Base-by-base conservation (phyloP, 345 rosid genomes). In the Melaleuca alternifolia region DNA sequence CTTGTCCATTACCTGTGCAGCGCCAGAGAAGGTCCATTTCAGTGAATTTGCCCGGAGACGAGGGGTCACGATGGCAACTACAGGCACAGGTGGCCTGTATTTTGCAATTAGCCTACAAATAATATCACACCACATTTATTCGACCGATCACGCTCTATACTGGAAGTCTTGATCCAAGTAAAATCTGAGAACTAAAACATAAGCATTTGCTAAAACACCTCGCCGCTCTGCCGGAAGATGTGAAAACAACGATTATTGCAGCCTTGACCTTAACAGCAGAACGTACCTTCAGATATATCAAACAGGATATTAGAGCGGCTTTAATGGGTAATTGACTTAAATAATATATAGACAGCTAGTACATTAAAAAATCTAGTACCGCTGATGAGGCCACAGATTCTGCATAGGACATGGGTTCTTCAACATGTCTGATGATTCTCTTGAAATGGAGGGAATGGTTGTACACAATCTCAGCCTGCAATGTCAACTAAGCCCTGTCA, bases 201-300 rank as follows among this genome's bases (percentile, higher is more conserved):
- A 37, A 37, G 24, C 81, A 71, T 71, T 37, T 71, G 81, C 20
- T 37, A 18, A 37, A 37, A 71, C 81, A 77, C 93, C 91, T 90
- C 57, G 92, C 92, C 54, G 93, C 91, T 86, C 89, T 83, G 33
- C 93, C 93, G 1, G 93, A 89, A 20, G 93, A 89, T 26, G 93
- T 92, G 91, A 92, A 92, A 15, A 87, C 91, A 37, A 92, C 87
- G 50, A 92, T 92, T 7, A 87, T 86, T 51, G 93, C 88, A 33
- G 93, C 93, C 88, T 88, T 90, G 50, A 89, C 93, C 89, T 92
- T 90, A 51, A 89, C 84, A 50, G 93, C 93, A 24, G 92, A 89
- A 24, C 93, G 92, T 12, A 90, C 93, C 93, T 90, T 79, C 30
- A 51, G 82, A 30, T 28, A 53, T 52, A 48, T 16, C 54, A 33